Percentiles rank a stretch among this genome's conserved stretches.
These are phyloP conservation scores for Tolypocladium inflatum DNA, from an alignment of 2,329 filamentous ascomycete genomes.

Conservation along the genomic window DNA sequence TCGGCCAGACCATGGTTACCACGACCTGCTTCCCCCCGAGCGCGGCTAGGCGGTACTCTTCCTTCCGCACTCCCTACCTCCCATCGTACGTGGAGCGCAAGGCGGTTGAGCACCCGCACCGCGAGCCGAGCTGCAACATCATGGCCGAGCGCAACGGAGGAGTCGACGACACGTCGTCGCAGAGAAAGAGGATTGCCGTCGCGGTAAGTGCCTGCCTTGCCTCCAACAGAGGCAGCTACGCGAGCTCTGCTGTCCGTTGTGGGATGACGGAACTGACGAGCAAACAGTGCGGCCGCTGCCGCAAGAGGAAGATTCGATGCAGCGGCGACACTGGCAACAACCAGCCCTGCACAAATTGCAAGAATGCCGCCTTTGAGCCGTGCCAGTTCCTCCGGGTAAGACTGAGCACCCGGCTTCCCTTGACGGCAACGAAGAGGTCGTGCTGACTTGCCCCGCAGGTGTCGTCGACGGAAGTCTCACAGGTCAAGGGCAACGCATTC, in stretches of 20 bases:
- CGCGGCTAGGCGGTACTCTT: conserved; percentile 7
- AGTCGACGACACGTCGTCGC: conserved; percentile 29
- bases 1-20: conserved; percentile 8
- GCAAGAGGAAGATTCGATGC: conserved; percentile 91
- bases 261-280: conserved; percentile 8
- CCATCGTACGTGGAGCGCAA: conserved; percentile 8
- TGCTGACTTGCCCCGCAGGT: conserved; percentile 12
- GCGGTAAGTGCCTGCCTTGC: conserved; percentile 34
- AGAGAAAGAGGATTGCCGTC: conserved; percentile 49
- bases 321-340: conserved; percentile 74
- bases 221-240: neutral
- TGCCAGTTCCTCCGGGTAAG: conserved; percentile 77
- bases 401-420: conserved; percentile 1
- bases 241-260: no score
- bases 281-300: conserved; percentile 72
- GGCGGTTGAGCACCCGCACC: conserved; percentile 3
- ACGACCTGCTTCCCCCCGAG: conserved; percentile 7
- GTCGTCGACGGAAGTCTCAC: conserved; percentile 19
- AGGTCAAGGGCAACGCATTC: conserved; percentile 14
- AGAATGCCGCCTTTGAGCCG: conserved; percentile 55
- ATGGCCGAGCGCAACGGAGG: conserved; percentile 8
- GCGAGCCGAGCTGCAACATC: conserved; percentile 3
- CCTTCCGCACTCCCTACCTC: conserved; percentile 7
- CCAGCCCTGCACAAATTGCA: conserved; percentile 76
- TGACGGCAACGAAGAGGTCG: neutral